Evolutionary conservation across 2,329 filamentous ascomycete species (phyloP), one percentile per base, ranked within the genome.

Genomic region (Thermoascus crustaceus): DNA sequence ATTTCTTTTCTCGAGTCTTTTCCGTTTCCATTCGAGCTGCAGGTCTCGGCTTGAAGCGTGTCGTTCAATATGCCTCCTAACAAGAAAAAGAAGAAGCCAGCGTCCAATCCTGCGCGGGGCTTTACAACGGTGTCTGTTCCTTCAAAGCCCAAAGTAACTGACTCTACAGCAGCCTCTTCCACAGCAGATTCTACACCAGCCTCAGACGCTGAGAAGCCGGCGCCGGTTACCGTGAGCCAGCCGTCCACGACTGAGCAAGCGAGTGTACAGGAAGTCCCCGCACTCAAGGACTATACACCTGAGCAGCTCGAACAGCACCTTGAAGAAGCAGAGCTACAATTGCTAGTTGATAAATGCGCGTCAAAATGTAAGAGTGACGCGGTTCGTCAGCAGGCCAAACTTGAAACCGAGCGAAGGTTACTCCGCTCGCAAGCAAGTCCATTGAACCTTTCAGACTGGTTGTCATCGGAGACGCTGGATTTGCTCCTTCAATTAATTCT

Each of bases 91-190:
- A 93, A 86, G 71, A 96, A 95, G 74, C 73, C 83, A 37, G 76
- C 77, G 17, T 76, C 81, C 20, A 96, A 95, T 61, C 85, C 88
- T 40, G 86, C 87, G 24, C 75, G 91, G 60, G 91, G 88, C 11
- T 94, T 95, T 65, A 86, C 89, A 45, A 98, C 91, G 4, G 93
- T 85, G 8, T 96, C 89, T 1, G 75, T 94, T 40, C 85, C 87
- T 27, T 93, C 86, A 16, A 94, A 88, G 56, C 69, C 75, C 30
- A 86, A 89, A 53, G 43, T 60, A 39, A 55, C 63, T 23, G 60
- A 64, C 26, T 44, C 50, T 27, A 55, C 55, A 29, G 41, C 52
- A 4, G 49, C 50, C 13, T 39, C 55, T 13, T 50, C 49, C 5
- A 43, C 48, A 4, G 50, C 45, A 32, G 52, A 57, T 10, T 36